phyloP scores from a whole-genome alignment of 108 stramenopile species.

The Pseudonitzschia multiseries region DNA sequence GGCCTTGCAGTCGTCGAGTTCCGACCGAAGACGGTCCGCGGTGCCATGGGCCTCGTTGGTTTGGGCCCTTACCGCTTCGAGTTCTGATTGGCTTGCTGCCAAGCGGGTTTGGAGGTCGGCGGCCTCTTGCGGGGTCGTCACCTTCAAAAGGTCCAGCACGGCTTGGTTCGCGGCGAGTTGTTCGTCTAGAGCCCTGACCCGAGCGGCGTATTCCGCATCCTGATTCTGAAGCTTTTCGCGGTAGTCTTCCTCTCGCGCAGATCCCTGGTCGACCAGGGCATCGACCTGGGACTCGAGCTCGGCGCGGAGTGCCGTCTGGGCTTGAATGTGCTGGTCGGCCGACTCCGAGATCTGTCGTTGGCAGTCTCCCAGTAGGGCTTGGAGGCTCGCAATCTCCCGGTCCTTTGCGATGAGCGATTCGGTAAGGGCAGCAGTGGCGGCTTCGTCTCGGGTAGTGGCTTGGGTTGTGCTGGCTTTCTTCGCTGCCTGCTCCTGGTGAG shows the following conservation, averaged over 20 bases:
- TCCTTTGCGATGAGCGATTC: neutral
- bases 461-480: neutral
- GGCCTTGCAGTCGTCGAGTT: neutral
- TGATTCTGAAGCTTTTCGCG: neutral
- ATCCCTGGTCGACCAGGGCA: neutral
- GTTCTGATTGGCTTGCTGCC: neutral
- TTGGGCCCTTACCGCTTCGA: neutral
- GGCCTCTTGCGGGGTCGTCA: neutral
- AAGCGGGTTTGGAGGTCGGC: neutral
- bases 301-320: neutral
- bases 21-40: neutral
- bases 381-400: neutral
- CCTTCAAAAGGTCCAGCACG: neutral
- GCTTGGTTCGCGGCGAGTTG: neutral
- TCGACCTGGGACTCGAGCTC: neutral
- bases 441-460: neutral
- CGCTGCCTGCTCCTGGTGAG: neutral
- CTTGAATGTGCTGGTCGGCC: neutral
- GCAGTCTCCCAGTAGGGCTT: neutral
- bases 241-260: neutral
- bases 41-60: neutral
- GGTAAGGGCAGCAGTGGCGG: neutral
- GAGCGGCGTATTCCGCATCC: neutral
- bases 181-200: neutral
- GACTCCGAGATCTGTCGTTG: neutral